These are phyloP conservation scores for Rhodomyrtus psidioides DNA, from an alignment of 441 rosid genomes.

Conservation along the genomic window DNA sequence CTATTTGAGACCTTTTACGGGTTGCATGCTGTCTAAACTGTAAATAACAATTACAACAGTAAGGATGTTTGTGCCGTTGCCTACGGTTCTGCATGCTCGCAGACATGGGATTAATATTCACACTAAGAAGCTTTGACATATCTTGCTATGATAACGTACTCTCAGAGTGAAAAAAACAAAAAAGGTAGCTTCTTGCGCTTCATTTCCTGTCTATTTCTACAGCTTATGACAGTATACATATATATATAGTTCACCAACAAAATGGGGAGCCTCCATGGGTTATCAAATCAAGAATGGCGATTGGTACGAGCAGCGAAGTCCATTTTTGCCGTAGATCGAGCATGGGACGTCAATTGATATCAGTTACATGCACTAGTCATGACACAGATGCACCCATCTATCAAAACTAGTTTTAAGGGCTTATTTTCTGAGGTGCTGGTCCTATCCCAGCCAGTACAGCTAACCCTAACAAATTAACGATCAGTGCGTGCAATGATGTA, in stretches of 20 bases:
- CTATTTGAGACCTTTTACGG: conserved; percentile 24
- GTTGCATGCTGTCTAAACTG: not conserved
- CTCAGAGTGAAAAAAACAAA: too few species aligned
- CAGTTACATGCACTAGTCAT: not conserved
- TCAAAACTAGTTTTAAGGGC: not conserved
- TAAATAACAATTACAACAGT: not conserved
- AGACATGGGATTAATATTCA: not conserved
- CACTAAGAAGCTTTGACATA: not conserved
- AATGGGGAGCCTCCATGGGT: not conserved
- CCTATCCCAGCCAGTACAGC: not conserved
- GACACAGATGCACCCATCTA: not conserved
- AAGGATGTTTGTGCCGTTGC: not conserved
- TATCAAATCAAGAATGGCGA: not conserved
- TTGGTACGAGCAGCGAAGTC: not conserved
- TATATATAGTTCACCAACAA: not conserved
- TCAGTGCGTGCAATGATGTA: not conserved
- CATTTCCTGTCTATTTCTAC: not conserved
- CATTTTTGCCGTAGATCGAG: not conserved
- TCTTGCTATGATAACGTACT: not conserved
- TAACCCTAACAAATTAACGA: not conserved
- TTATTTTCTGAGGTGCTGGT: not conserved
- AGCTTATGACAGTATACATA: not conserved
- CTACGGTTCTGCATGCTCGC: not conserved
- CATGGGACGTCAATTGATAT: not conserved
- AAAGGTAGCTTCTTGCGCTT: not conserved